Evolutionary conservation across 2,329 filamentous ascomycete species (phyloP).

Genomic region (Fusarium sp.): DNA sequence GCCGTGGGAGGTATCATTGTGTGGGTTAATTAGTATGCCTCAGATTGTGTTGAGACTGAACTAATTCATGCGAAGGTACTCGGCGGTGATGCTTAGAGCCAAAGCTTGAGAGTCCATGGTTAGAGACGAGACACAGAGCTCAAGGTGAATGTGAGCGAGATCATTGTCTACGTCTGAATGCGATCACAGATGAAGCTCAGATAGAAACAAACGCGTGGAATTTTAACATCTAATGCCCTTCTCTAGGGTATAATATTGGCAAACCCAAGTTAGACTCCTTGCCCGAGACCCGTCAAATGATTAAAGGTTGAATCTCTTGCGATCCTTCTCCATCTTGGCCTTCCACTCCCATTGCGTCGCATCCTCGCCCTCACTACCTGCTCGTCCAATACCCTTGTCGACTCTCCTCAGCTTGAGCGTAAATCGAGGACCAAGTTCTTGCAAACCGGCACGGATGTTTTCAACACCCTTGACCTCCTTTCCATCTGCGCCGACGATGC

Average conservation of each 20-base stretch:
- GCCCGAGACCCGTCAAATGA: constrained; percentile 6
- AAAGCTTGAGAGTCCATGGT: constrained; percentile 41
- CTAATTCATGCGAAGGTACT: constrained; percentile 54
- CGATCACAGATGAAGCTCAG: not conserved
- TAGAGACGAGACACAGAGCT: not conserved
- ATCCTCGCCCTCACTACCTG: constrained; percentile 75
- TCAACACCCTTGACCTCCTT: constrained; percentile 87
- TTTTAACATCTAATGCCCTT: not conserved
- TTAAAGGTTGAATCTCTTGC: constrained; percentile 93
- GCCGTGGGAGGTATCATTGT: constrained; percentile 68
- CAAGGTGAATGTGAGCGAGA: not conserved
- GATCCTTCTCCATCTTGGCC: constrained; percentile 90
- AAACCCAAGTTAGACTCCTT: constrained; percentile 27
- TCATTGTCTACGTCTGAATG: not conserved
- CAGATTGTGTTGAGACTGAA: not conserved
- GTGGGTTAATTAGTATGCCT: constrained; percentile 53
- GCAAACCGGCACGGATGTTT: constrained; percentile 85
- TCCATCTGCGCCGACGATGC: constrained; percentile 83
- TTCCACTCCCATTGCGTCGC: constrained; percentile 98
- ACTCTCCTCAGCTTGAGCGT: constrained; percentile 87
- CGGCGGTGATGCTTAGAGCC: constrained; percentile 60
- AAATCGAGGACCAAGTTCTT: constrained; percentile 86
- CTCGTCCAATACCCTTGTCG: constrained; percentile 84
- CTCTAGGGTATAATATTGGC: constrained; percentile 9
- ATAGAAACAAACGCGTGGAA: not conserved